A percentile compares a stretch with the other conserved stretches of the same genome.
These are phyloP conservation scores for Plenodomus lindquistii DNA, from an alignment of 2,329 filamentous ascomycete genomes.

Conservation along the genomic window DNA sequence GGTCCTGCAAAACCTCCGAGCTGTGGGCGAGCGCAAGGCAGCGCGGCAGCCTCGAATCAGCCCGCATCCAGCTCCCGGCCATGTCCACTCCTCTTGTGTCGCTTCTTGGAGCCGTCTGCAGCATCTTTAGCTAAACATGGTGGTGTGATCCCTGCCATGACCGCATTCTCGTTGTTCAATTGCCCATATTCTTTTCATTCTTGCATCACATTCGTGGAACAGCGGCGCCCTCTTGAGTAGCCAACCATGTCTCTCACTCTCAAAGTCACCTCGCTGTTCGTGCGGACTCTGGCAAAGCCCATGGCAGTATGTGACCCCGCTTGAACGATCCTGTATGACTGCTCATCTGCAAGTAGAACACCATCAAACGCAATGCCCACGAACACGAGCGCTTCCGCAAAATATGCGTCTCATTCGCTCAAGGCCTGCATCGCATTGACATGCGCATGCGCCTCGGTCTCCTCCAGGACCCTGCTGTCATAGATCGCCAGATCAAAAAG, in stretches of 20 bases:
- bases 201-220: not conserved
- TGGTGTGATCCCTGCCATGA: constrained; percentile 8
- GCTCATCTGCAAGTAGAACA: constrained; percentile 56
- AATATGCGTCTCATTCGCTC: constrained; percentile 65
- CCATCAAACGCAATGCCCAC: constrained; percentile 68
- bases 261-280: constrained; percentile 67
- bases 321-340: not conserved
- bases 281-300: constrained; percentile 69
- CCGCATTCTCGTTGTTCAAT: constrained; percentile 4
- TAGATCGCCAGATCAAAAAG: constrained; percentile 55
- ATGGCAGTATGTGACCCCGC: constrained; percentile 59
- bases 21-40: constrained; percentile 19
- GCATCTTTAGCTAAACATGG: not conserved
- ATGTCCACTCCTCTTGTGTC: constrained; percentile 1
- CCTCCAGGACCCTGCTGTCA: constrained; percentile 63
- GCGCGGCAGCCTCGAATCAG: constrained; percentile 10
- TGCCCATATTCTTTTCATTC: not conserved
- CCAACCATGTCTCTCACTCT: constrained; percentile 64
- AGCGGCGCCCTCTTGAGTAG: constrained; percentile 8
- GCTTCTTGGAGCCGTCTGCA: not conserved
- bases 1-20: constrained; percentile 19
- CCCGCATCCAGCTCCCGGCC: constrained; percentile 3
- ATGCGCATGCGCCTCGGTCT: constrained; percentile 70
- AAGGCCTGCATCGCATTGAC: constrained; percentile 66
- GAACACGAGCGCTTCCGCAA: constrained; percentile 69